phyloP scores from a whole-genome alignment of 1,139 yeast species.

The Candida buenavistaensis region DNA sequence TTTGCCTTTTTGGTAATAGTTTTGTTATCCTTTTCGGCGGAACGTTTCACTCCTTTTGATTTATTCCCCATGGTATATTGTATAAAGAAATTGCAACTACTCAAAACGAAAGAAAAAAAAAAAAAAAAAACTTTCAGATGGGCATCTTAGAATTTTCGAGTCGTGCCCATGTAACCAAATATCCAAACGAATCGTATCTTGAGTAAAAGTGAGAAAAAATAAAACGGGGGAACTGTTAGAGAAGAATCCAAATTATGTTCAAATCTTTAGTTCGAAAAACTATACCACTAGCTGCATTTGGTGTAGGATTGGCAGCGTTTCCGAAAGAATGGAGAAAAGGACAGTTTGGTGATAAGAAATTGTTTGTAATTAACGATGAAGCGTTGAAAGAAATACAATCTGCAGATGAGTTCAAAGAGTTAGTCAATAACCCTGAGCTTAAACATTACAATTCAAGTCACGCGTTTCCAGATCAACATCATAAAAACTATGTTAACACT shows the following conservation, averaged over 20 bases:
- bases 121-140: constrained; percentile 2
- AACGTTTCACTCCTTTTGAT: constrained; percentile 29
- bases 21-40: constrained; percentile 20
- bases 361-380: constrained; percentile 31
- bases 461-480: constrained; percentile 62
- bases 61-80: constrained; percentile 17
- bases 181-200: no score
- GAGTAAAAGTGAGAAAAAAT: no score
- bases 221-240: no score
- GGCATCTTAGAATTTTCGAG: constrained; percentile 5
- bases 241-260: constrained; percentile 21
- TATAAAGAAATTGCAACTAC: background rate
- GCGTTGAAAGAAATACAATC: constrained; percentile 32
- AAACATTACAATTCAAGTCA: constrained; percentile 34
- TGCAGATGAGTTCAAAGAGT: constrained; percentile 30
- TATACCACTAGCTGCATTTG: constrained; percentile 44
- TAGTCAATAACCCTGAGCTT: constrained; percentile 28
- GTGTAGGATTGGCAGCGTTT: constrained; percentile 47
- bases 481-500: constrained; percentile 60
- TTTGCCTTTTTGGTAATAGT: constrained; percentile 30
- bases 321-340: constrained; percentile 40
- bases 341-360: constrained; percentile 17
- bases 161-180: background rate
- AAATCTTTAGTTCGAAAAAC: constrained; percentile 25
- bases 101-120: constrained; percentile 2